Evolutionary conservation across 23 red algal species (phyloP).

Genomic region (Gracilaria vermiculophylla): DNA sequence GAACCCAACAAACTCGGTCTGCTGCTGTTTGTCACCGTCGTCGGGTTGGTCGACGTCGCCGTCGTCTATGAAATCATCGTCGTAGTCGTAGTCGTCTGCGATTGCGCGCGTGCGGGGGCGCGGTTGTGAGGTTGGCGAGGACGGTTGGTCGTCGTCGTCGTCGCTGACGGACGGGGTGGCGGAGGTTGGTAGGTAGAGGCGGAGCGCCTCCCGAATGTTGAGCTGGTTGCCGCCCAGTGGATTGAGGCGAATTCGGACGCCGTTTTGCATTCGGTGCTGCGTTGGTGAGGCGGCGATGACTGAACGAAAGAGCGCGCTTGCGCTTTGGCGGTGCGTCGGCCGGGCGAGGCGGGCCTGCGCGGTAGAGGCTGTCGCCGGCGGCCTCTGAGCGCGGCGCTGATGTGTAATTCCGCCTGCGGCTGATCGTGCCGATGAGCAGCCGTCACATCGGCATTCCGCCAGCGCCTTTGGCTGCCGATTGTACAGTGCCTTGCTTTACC

Average conservation of each 20-base stretch:
- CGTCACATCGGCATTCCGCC: no score
- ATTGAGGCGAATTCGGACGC: slow-evolving; percentile 51
- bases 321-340: not conserved
- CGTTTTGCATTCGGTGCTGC: slow-evolving; percentile 36
- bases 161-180: slow-evolving; percentile 23
- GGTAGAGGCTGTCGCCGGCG: no score
- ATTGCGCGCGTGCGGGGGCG: slow-evolving; percentile 9
- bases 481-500: no score
- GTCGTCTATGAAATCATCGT: slow-evolving; percentile 66
- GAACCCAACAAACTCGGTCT: slow-evolving; percentile 14
- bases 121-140: not conserved
- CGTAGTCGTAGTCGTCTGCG: slow-evolving; percentile 66
- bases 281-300: not conserved
- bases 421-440: no score
- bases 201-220: slow-evolving; percentile 60
- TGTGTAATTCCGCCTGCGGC: no score
- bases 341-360: not conserved
- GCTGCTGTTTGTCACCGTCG: slow-evolving; percentile 16
- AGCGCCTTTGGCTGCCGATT: no score
- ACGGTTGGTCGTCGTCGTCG: not conserved
- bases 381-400: no score
- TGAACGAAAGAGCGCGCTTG: not conserved
- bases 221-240: slow-evolving; percentile 64
- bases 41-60: slow-evolving; percentile 43
- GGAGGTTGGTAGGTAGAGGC: slow-evolving; percentile 6